Evolutionary conservation across 305 asterid genomes (phyloP), one percentile per base, ranked within the genome.

Genomic region (Fraxinus paxiana): DNA sequence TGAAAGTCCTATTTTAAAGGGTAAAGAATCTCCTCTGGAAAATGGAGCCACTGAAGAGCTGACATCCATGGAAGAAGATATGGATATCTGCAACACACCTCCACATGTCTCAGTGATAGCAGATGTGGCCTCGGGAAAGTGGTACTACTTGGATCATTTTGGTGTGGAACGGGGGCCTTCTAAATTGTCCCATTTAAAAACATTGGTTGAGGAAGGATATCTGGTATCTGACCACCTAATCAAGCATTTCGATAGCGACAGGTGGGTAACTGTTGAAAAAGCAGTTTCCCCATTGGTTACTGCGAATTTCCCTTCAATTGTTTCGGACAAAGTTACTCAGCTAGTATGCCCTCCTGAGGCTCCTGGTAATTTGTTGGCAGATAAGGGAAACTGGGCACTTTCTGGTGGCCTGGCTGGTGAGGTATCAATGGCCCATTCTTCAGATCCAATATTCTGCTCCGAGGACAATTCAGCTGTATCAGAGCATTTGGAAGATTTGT

Each of bases 71-170:
- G 99, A 96, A 87, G 99, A 94, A 86, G 99, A 96, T 86, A 96
- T 96, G 99, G 99, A 96, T 86, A 96, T 96, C 61, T 94, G 99
- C 85, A 86, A 94, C 84, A 96, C 99, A 34, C 99, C 99, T 0
- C 99, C 99, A 28, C 99, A 94, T 83, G 91, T 81, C 79, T 89
- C 97, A 46, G 84, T 83, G 69, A 88, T 85, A 82, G 84, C 87
- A 54, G 90, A 90, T 89, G 88, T 91, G 73, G 83, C 81, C 83
- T 28, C 88, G 8, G 99, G 98, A 18, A 96, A 96, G 85, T 96
- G 99, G 98, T 89, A 86, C 83, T 94, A 94, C 88, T 87, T 94
- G 73, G 97, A 96, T 85, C 91, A 90, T 75, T 85, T 81, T 75
- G 99, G 99, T 56, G 87, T 84, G 56, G 98, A 93, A 84, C 88